phyloP scores from a whole-genome alignment of 139 green algal genomes.

The Coelastrella sp. region DNA sequence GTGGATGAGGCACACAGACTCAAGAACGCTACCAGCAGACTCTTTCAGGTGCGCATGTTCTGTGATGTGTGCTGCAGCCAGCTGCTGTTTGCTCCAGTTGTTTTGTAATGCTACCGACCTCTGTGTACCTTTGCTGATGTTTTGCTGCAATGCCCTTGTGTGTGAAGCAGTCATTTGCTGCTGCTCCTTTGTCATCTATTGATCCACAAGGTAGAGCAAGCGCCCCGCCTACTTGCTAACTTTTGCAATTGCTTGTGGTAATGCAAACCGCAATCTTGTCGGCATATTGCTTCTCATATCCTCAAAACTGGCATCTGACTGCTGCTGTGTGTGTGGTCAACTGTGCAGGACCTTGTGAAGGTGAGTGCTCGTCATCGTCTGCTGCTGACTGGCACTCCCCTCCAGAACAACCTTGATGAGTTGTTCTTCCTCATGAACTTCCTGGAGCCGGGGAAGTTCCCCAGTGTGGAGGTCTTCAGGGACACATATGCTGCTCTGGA shows the following conservation, averaged over 20 bases:
- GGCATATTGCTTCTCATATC: no score
- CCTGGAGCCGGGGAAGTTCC: constrained; percentile 83
- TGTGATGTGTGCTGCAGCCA: no score
- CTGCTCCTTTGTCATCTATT: no score
- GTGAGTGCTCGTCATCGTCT: constrained; percentile 59
- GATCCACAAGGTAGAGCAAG: no score
- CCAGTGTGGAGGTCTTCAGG: constrained; percentile 72
- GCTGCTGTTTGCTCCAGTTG: no score
- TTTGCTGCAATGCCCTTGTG: no score
- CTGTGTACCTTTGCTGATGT: no score
- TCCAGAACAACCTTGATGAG: constrained; percentile 87
- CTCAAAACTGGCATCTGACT: neutral
- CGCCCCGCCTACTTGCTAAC: no score
- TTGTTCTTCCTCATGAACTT: constrained; percentile 89
- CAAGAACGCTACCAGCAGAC: constrained; percentile 32
- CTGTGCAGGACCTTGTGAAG: constrained; percentile 72
- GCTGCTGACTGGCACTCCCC: constrained; percentile 82
- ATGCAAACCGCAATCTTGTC: no score
- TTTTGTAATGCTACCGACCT: no score
- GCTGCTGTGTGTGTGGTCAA: neutral
- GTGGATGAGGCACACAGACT: constrained; percentile 77
- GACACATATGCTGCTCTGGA: constrained; percentile 56
- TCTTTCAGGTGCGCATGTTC: constrained; percentile 25
- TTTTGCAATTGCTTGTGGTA: no score
- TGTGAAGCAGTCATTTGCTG: no score